These are phyloP conservation scores for Saraca asoca DNA, from an alignment of 331 rosid species.

Conservation along the genomic window DNA sequence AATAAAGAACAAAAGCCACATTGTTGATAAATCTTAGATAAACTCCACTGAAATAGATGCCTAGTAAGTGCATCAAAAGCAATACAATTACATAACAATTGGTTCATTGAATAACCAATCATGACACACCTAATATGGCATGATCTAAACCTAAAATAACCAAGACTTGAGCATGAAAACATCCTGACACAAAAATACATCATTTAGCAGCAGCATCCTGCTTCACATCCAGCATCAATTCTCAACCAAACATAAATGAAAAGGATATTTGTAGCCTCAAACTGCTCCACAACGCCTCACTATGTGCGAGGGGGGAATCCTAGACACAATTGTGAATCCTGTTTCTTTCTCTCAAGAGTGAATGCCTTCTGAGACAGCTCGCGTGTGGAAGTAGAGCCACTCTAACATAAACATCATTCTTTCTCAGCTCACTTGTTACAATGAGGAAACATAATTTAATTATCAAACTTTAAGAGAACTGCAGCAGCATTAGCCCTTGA, in stretches of 20 bases:
- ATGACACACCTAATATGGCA: background rate
- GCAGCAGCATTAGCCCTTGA: background rate
- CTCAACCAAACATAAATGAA: background rate
- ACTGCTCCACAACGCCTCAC: no score
- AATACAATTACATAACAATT: conserved; percentile 2
- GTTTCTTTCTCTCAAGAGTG: no score
- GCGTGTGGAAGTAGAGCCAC: no score
- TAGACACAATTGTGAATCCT: no score
- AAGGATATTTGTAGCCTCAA: no score
- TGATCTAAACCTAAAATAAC: background rate
- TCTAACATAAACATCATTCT: background rate
- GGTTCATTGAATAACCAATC: conserved; percentile 7
- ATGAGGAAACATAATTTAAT: background rate
- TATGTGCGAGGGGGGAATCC: no score
- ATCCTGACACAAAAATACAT: background rate
- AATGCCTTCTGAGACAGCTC: no score
- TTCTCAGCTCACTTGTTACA: background rate
- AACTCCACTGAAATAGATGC: background rate
- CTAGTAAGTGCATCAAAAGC: background rate
- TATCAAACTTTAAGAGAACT: background rate
- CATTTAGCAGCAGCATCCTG: background rate
- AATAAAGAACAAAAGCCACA: conserved; percentile 8
- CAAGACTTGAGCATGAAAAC: background rate
- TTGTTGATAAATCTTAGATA: background rate
- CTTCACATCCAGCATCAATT: conserved; percentile 1